Percentiles rank a stretch among this genome's conserved stretches.
These are phyloP conservation scores for Paraurostyla sp. DNA, from an alignment of 73 alveolate genomes.

Conservation along the genomic window DNA sequence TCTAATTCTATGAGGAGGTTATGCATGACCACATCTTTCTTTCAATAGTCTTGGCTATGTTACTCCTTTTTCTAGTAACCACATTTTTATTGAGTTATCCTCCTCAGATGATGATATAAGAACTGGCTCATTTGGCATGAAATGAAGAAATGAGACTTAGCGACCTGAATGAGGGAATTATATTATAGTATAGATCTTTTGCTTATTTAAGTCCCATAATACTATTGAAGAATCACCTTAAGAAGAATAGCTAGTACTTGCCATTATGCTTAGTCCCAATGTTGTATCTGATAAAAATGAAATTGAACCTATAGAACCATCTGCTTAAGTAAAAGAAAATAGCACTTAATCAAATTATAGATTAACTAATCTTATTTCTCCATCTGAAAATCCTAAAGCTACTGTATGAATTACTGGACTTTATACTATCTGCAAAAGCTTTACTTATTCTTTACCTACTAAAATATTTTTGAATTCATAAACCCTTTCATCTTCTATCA, in stretches of 20 bases:
- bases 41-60: slow-evolving; percentile 85
- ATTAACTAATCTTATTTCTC: slow-evolving; percentile 84
- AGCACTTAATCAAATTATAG: slow-evolving; percentile 79
- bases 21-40: slow-evolving; percentile 88
- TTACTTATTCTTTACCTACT: slow-evolving; percentile 55
- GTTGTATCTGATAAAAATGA: slow-evolving; percentile 83
- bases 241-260: slow-evolving; percentile 81
- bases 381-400: slow-evolving; percentile 79
- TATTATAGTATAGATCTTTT: slow-evolving; percentile 84
- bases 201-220: slow-evolving; percentile 92
- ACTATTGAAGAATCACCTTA: slow-evolving; percentile 56
- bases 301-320: slow-evolving; percentile 74
- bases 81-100: slow-evolving; percentile 93
- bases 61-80: slow-evolving; percentile 84
- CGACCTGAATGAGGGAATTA: slow-evolving; percentile 78
- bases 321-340: slow-evolving; percentile 75
- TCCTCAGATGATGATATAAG: slow-evolving; percentile 82
- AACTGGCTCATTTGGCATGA: slow-evolving; percentile 89
- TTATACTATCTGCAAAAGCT: slow-evolving; percentile 83
- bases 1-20: slow-evolving; percentile 82
- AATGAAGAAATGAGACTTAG: slow-evolving; percentile 73
- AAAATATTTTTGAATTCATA: slow-evolving; percentile 80
- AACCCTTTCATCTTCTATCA: slow-evolving; percentile 79
- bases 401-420: slow-evolving; percentile 89
- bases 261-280: slow-evolving; percentile 80